Conservation (phyloP, 495 filamentous ascomycete species). For the Trichoderma virens region DNA sequence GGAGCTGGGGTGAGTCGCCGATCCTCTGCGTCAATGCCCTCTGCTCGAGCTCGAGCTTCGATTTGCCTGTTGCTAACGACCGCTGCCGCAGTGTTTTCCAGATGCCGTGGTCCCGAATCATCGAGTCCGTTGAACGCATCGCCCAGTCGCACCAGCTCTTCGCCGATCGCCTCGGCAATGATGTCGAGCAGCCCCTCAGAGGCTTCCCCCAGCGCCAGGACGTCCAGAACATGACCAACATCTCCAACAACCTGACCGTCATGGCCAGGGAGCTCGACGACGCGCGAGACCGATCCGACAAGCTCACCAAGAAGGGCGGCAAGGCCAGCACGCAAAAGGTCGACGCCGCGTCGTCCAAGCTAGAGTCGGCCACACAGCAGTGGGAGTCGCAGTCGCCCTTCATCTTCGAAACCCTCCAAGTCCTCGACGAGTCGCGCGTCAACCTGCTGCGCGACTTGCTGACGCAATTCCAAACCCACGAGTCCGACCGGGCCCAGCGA, state of each 20-base stretch:
- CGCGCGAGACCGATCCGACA: constrained; percentile 81
- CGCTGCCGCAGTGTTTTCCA: constrained; percentile 65
- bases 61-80: neutral
- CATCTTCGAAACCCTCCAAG: constrained; percentile 90
- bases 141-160: constrained; percentile 80
- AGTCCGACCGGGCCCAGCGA: constrained; percentile 78
- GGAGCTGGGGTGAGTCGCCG: constrained; percentile 68
- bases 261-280: constrained; percentile 80
- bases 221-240: constrained; percentile 74
- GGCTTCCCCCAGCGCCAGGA: constrained; percentile 64
- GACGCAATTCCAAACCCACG: constrained; percentile 88
- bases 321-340: constrained; percentile 76
- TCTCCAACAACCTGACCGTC: constrained; percentile 69
- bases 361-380: constrained; percentile 70
- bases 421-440: constrained; percentile 78
- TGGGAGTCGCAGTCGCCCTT: constrained; percentile 97
- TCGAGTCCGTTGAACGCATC: constrained; percentile 68
- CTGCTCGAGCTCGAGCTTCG: constrained; percentile 11
- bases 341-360: constrained; percentile 61
- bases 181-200: constrained; percentile 81
- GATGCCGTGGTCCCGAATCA: constrained; percentile 85
- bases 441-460: constrained; percentile 90
- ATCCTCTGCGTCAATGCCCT: constrained; percentile 11
- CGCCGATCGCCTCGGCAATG: constrained; percentile 77
- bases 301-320: constrained; percentile 68